Conservation (phyloP, 805 yeast species). For the Sugiyamaella lignohabitans region DNA sequence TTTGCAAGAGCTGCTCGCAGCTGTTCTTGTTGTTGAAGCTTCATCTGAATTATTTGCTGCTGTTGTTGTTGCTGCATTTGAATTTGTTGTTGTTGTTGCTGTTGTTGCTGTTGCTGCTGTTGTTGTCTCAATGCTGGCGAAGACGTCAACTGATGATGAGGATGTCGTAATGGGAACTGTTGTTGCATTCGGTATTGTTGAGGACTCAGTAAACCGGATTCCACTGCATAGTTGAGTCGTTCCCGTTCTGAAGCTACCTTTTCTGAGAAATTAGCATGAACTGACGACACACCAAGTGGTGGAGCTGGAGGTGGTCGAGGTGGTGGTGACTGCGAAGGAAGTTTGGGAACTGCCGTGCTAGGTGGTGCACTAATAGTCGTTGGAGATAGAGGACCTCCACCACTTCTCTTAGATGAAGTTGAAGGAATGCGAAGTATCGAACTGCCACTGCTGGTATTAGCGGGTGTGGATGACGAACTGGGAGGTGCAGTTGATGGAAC, state of each 20-base stretch:
- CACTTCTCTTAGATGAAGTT: not conserved
- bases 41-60: slow-evolving; percentile 24
- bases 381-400: not conserved
- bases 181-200: slow-evolving; percentile 28
- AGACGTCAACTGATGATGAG: slow-evolving; percentile 20
- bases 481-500: slow-evolving; percentile 6
- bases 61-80: slow-evolving; percentile 35
- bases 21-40: slow-evolving; percentile 23
- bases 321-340: slow-evolving; percentile 26
- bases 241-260: slow-evolving; percentile 23
- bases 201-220: too few species aligned
- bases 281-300: slow-evolving; percentile 35
- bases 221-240: slow-evolving; percentile 14
- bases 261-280: slow-evolving; percentile 22
- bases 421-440: not conserved
- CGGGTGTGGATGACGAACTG: not conserved
- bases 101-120: slow-evolving; percentile 34
- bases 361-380: slow-evolving; percentile 3
- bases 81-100: slow-evolving; percentile 19
- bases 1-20: slow-evolving; percentile 17
- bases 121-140: slow-evolving; percentile 31
- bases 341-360: slow-evolving; percentile 16
- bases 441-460: not conserved
- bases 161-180: slow-evolving; percentile 22
- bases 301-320: slow-evolving; percentile 39